Conservation (phyloP, 768 basidiomycete species). For the Termitomyces sp. region DNA sequence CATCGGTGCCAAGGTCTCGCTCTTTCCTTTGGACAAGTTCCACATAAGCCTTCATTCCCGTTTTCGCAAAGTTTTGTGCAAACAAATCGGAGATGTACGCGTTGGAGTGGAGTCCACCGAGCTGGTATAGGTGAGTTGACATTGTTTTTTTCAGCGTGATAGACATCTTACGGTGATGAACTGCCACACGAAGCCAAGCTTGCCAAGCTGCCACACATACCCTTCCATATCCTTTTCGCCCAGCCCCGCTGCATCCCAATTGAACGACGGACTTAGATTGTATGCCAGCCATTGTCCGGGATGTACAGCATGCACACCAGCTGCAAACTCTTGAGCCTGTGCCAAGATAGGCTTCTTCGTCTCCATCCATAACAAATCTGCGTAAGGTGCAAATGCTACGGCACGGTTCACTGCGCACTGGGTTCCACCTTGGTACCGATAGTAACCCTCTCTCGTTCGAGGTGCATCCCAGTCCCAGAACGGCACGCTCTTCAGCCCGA, state of each 20-base stretch:
- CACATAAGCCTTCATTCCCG: slow-evolving; percentile 99
- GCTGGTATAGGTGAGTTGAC: slow-evolving; percentile 38
- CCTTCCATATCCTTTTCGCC: slow-evolving; percentile 78
- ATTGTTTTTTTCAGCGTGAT: not conserved
- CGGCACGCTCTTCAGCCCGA: slow-evolving; percentile 66
- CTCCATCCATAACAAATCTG: slow-evolving; percentile 94
- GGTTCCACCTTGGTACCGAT: slow-evolving; percentile 96
- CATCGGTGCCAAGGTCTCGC: slow-evolving; percentile 90
- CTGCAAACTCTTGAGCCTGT: slow-evolving; percentile 90
- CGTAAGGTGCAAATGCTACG: slow-evolving; percentile 90
- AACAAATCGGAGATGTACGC: slow-evolving; percentile 95
- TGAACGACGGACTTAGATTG: slow-evolving; percentile 92
- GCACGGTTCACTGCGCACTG: slow-evolving; percentile 91
- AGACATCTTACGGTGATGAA: slow-evolving; percentile 81
- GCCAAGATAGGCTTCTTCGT: slow-evolving; percentile 90
- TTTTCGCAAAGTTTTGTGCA: slow-evolving; percentile 81
- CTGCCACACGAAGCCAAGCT: slow-evolving; percentile 97
- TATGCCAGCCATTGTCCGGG: slow-evolving; percentile 96
- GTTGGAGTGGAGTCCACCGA: slow-evolving; percentile 95
- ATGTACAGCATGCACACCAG: slow-evolving; percentile 75
- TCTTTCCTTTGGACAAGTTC: slow-evolving; percentile 91
- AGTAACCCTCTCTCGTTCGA: slow-evolving; percentile 92
- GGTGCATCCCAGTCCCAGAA: slow-evolving; percentile 97
- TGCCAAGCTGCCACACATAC: slow-evolving; percentile 91
- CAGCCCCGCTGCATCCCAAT: slow-evolving; percentile 93